Evolutionary conservation across 768 basidiomycete genomes (phyloP).

Genomic region (Tylopilus sp.): DNA sequence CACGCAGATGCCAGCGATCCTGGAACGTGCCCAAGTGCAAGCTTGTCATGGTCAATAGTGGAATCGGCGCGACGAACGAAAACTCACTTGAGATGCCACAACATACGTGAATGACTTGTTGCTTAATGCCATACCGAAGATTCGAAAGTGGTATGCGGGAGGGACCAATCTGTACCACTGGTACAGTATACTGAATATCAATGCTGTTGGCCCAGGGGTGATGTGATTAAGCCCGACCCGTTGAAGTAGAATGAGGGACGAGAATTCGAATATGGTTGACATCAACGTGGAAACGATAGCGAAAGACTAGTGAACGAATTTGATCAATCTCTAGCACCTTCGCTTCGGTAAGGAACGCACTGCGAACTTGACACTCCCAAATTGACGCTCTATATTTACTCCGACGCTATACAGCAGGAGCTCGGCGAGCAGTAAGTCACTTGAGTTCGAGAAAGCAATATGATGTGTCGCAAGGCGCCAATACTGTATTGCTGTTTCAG

Average conservation of each 20-base stretch:
- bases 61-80: background rate
- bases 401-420: conserved; percentile 70
- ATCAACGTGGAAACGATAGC: conserved; percentile 62
- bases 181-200: conserved; percentile 79
- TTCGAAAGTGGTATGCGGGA: conserved; percentile 65
- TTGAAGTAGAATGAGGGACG: conserved; percentile 61
- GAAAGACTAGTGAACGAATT: conserved; percentile 59
- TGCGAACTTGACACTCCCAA: conserved; percentile 85
- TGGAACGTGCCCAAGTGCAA: conserved; percentile 65
- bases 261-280: conserved; percentile 65
- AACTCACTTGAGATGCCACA: conserved; percentile 65
- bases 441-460: conserved; percentile 77
- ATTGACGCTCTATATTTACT: conserved; percentile 75
- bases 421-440: conserved; percentile 77
- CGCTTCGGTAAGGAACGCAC: conserved; percentile 41
- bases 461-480: conserved; percentile 80
- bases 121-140: conserved; percentile 69
- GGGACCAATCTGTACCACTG: conserved; percentile 82
- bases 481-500: conserved; percentile 55
- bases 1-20: conserved; percentile 58
- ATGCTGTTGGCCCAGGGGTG: conserved; percentile 69
- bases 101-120: conserved; percentile 77
- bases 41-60: conserved; percentile 39
- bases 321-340: conserved; percentile 1
- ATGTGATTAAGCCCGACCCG: conserved; percentile 69